Conservation (phyloP, 192 early-diverging fungal genomes). For the Coemansia sp. region DNA sequence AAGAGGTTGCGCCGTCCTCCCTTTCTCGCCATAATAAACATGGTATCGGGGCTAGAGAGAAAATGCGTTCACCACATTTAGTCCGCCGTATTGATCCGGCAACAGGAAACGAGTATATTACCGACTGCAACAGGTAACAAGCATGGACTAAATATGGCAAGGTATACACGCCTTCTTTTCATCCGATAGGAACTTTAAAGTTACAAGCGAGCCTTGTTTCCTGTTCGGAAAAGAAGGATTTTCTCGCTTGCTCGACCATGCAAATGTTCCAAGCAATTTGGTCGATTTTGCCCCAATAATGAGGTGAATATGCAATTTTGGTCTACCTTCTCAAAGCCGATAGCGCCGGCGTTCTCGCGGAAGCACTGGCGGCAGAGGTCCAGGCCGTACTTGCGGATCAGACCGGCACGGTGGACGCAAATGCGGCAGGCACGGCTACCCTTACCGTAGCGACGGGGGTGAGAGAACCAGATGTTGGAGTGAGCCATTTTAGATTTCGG, state of each 20-base stretch:
- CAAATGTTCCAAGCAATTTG: slow-evolving; percentile 7
- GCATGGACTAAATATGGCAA: background rate
- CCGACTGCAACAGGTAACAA: background rate
- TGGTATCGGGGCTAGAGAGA: background rate
- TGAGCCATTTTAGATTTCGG: slow-evolving; percentile 85
- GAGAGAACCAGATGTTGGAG: slow-evolving; percentile 96
- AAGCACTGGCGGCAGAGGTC: slow-evolving; percentile 99
- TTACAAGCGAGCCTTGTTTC: slow-evolving; percentile 25
- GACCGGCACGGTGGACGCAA: slow-evolving; percentile 98
- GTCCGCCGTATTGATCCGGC: background rate
- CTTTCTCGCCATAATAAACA: background rate
- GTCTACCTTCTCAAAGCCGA: slow-evolving; percentile 97
- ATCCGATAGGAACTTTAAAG: background rate
- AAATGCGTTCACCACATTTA: background rate
- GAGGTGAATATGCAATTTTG: slow-evolving; percentile 2
- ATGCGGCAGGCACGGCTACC: slow-evolving; percentile 99
- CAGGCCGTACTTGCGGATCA: slow-evolving; percentile 99
- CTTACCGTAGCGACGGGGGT: slow-evolving; percentile 96
- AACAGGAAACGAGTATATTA: background rate
- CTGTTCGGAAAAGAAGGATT: slow-evolving; percentile 34
- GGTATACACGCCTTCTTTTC: background rate
- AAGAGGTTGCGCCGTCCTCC: background rate
- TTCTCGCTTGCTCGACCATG: slow-evolving; percentile 25
- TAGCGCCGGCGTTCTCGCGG: slow-evolving; percentile 97
- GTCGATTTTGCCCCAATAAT: background rate